phyloP scores from a whole-genome alignment of 768 basidiomycete genomes.

The Chalciporus chontae region DNA sequence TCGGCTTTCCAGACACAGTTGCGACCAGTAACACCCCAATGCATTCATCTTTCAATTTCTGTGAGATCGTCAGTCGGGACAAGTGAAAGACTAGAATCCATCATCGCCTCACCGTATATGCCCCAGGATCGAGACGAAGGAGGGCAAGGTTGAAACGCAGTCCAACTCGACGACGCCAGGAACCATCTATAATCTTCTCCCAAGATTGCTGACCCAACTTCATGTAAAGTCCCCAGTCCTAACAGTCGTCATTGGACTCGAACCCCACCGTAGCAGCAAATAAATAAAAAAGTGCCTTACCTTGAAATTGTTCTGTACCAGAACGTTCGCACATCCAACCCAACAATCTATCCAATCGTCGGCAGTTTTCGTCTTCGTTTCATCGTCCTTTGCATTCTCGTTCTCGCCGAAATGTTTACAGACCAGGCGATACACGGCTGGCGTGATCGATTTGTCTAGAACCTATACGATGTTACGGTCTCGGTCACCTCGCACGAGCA shows the following conservation, averaged over 20 bases:
- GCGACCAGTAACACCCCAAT: constrained; percentile 51
- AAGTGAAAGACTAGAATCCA: neutral
- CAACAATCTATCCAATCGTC: constrained; percentile 68
- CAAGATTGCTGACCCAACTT: constrained; percentile 50
- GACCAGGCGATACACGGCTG: constrained; percentile 53
- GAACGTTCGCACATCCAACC: constrained; percentile 64
- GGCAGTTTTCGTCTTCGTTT: constrained; percentile 34
- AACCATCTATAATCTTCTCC: constrained; percentile 49
- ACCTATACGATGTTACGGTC: constrained; percentile 33
- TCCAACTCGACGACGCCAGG: constrained; percentile 55
- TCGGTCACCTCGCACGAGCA: neutral
- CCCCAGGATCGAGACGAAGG: constrained; percentile 55
- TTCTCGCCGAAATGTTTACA: constrained; percentile 44
- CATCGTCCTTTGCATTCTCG: constrained; percentile 14
- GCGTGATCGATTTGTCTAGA: constrained; percentile 45
- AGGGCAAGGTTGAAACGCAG: constrained; percentile 58
- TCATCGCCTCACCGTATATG: constrained; percentile 49
- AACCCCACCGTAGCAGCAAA: neutral
- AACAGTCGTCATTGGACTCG: neutral
- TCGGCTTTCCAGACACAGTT: constrained; percentile 44
- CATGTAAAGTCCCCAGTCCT: constrained; percentile 66
- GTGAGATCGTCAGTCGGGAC: constrained; percentile 2
- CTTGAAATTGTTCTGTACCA: constrained; percentile 48
- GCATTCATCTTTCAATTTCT: constrained; percentile 50
- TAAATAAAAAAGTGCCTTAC: constrained; percentile 28